Conservation (phyloP, 2,329 filamentous ascomycete genomes). For the Atkinsonella texensis region DNA sequence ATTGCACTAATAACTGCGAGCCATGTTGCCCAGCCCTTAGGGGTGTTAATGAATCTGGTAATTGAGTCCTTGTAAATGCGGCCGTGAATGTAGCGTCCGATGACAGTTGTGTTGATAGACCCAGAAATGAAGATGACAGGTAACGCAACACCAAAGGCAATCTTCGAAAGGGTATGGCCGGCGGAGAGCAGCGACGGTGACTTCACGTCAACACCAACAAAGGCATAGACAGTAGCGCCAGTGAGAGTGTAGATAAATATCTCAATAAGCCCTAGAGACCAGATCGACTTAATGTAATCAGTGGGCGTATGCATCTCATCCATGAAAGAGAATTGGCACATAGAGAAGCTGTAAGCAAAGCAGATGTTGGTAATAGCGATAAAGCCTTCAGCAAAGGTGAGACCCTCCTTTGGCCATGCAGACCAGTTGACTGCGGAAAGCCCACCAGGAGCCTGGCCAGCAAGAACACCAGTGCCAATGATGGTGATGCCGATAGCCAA, state of each 20-base stretch:
- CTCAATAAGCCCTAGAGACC: slow-evolving; percentile 48
- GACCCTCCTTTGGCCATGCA: slow-evolving; percentile 31
- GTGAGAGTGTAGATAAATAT: slow-evolving; percentile 55
- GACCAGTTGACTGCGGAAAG: slow-evolving; percentile 26
- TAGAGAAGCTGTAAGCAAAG: slow-evolving; percentile 51
- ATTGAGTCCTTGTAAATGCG: slow-evolving; percentile 31
- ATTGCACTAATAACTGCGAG: slow-evolving; percentile 40
- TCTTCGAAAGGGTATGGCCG: slow-evolving; percentile 43
- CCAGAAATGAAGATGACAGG: slow-evolving; percentile 66
- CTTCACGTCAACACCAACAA: slow-evolving; percentile 48
- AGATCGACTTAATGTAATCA: slow-evolving; percentile 43
- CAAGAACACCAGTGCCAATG: slow-evolving; percentile 46
- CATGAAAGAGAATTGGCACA: slow-evolving; percentile 42
- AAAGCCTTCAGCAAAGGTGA: slow-evolving; percentile 43
- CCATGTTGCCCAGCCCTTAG: slow-evolving; percentile 42
- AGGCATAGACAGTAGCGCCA: slow-evolving; percentile 57
- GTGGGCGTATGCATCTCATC: slow-evolving; percentile 38
- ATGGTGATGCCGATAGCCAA: slow-evolving; percentile 54
- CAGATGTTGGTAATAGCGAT: slow-evolving; percentile 56
- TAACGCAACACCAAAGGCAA: slow-evolving; percentile 58
- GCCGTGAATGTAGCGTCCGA: slow-evolving; percentile 33
- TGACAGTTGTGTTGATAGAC: slow-evolving; percentile 49
- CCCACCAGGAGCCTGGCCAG: slow-evolving; percentile 18
- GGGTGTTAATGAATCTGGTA: slow-evolving; percentile 35
- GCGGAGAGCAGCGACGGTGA: slow-evolving; percentile 59